A percentile compares a stretch with the other conserved stretches of the same genome.
phyloP scores from a whole-genome alignment of 1,139 yeast species.

The Candida labiduridarum region DNA sequence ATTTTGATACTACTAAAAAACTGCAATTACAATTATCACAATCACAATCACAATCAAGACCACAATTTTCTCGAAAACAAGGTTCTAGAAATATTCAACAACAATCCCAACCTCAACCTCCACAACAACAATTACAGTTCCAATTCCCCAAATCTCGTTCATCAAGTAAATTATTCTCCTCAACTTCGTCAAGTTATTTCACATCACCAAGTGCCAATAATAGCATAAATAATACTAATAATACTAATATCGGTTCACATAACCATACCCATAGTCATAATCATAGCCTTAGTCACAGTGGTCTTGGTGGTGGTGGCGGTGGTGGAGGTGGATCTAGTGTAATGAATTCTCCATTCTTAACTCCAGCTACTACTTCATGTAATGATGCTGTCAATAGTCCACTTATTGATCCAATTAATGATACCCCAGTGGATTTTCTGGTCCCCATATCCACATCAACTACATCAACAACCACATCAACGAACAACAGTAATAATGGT shows the following conservation, averaged over 20 bases:
- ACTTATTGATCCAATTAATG: constrained; percentile 43
- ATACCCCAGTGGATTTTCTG: constrained; percentile 44
- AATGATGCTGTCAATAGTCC: constrained; percentile 16
- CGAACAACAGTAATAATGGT: no score
- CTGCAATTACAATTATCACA: background rate
- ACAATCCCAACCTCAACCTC: background rate
- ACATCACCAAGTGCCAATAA: background rate
- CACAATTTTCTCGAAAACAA: constrained; percentile 1
- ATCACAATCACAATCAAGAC: background rate
- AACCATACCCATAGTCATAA: background rate
- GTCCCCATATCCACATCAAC: constrained; percentile 22
- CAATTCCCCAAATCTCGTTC: constrained; percentile 6
- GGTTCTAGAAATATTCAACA: constrained; percentile 2
- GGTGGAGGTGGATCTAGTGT: background rate
- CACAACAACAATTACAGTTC: constrained; percentile 1
- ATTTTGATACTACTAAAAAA: constrained; percentile 18
- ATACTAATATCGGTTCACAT: background rate
- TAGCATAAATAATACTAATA: background rate
- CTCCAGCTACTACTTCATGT: constrained; percentile 5
- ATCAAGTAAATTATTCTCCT: background rate
- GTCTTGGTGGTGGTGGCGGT: no score
- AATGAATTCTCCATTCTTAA: constrained; percentile 9
- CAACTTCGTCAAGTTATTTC: constrained; percentile 1
- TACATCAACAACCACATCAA: no score
- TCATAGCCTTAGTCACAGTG: background rate